A percentile compares a stretch with the other conserved stretches of the same genome.
Evolutionary conservation across 257 asterid species (phyloP).

Genomic region (Mentha longifolia): DNA sequence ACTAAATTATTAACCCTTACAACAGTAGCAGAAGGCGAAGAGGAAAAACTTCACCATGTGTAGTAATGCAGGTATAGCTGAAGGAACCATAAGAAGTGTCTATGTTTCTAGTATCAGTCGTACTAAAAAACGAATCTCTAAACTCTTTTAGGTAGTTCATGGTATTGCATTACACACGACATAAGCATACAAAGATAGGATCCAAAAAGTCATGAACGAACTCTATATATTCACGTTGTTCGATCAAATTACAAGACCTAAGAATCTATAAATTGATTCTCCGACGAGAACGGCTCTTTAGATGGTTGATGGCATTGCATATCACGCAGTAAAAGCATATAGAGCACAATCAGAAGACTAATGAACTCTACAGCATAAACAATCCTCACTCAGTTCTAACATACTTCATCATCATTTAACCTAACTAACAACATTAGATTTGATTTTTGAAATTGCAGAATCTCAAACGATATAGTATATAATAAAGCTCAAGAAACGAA

Average conservation of each 20-base stretch:
- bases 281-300: too few species aligned
- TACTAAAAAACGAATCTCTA: not conserved
- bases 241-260: constrained; percentile 6
- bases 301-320: too few species aligned
- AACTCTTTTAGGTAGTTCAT: not conserved
- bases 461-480: not conserved
- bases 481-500: not conserved
- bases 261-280: not conserved
- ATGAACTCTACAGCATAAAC: not conserved
- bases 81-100: constrained; percentile 1
- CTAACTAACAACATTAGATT: not conserved
- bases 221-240: not conserved
- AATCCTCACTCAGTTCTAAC: not conserved
- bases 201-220: not conserved
- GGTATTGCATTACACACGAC: not conserved
- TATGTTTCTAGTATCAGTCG: not conserved
- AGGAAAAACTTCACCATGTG: not conserved
- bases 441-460: not conserved
- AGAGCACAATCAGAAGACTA: too few species aligned
- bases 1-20: not conserved
- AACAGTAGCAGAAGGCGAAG: constrained; percentile 2
- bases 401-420: not conserved
- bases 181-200: not conserved
- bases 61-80: not conserved
- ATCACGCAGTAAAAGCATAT: too few species aligned